phyloP scores from a whole-genome alignment of 306 rosid species.

The Vigna mungo region DNA sequence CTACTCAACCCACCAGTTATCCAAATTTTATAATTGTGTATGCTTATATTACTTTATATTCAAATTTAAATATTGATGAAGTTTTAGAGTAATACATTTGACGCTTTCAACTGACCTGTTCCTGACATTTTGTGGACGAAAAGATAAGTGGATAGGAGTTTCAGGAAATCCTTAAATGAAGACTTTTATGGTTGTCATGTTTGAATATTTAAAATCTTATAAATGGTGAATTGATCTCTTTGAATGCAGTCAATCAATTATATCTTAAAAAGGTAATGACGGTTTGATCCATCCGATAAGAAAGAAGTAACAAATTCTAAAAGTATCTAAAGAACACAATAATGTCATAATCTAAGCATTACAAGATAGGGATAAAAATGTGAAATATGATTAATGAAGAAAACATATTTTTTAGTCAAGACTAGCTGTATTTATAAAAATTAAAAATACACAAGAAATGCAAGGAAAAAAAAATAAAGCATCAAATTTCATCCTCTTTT shows the following conservation, averaged over 20 bases:
- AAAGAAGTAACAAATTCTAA: background rate
- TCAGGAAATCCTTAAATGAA: background rate
- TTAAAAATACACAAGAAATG: background rate
- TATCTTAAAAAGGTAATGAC: background rate
- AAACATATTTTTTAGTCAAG: background rate
- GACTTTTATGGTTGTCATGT: background rate
- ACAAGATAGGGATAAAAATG: background rate
- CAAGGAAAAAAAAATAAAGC: background rate
- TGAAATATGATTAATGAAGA: no score
- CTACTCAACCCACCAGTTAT: background rate
- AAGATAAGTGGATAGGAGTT: background rate
- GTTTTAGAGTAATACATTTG: background rate
- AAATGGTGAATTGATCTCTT: background rate
- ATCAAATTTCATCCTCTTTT: background rate
- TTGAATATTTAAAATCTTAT: background rate
- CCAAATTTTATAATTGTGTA: background rate
- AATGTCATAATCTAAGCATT: background rate
- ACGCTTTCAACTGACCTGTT: background rate
- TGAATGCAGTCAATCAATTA: background rate
- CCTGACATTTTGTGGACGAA: background rate
- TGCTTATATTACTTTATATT: background rate
- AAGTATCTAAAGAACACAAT: background rate
- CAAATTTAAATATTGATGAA: background rate
- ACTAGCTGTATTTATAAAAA: background rate
- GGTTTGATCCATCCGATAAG: background rate